Percentiles rank a stretch among this genome's conserved stretches.
Conservation (phyloP, 345 rosid genomes). For the Populus ilicifolia region DNA sequence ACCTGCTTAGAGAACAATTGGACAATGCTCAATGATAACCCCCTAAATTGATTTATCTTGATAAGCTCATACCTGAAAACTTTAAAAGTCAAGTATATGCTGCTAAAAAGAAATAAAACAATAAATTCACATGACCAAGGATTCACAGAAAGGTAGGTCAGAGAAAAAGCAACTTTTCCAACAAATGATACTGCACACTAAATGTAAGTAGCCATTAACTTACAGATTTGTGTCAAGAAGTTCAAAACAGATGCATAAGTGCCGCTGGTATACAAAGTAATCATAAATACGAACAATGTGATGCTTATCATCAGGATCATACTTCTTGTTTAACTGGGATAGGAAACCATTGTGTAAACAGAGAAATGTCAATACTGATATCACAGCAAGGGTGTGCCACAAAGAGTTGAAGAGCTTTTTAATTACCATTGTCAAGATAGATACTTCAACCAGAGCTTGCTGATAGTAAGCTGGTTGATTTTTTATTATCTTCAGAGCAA, state of each 20-base stretch:
- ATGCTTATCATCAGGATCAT: slow-evolving; percentile 97
- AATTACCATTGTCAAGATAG: slow-evolving; percentile 84
- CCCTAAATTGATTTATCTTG: slow-evolving; percentile 90
- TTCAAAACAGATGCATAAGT: slow-evolving; percentile 95
- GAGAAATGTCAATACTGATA: slow-evolving; percentile 5
- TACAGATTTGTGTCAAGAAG: slow-evolving; percentile 95
- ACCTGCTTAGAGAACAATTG: slow-evolving; percentile 98
- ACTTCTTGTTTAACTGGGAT: slow-evolving; percentile 87
- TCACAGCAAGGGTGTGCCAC: neutral
- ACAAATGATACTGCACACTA: slow-evolving; percentile 4
- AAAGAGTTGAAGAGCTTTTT: slow-evolving; percentile 15
- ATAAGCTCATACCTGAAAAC: slow-evolving; percentile 87
- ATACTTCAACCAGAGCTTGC: slow-evolving; percentile 97
- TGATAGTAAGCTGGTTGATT: slow-evolving; percentile 97
- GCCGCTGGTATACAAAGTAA: slow-evolving; percentile 76
- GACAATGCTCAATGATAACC: slow-evolving; percentile 91
- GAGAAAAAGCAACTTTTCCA: slow-evolving; percentile 4
- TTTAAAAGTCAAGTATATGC: slow-evolving; percentile 28
- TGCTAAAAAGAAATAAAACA: slow-evolving; percentile 16
- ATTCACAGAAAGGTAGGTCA: neutral
- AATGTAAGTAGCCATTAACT: slow-evolving; percentile 24
- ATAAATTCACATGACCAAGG: neutral
- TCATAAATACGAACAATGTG: slow-evolving; percentile 98
- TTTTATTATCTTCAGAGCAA: slow-evolving; percentile 95
- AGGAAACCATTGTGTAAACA: slow-evolving; percentile 15